Evolutionary conservation across 148 eudicot species (phyloP).

Genomic region (Suaeda aralocaspica): DNA sequence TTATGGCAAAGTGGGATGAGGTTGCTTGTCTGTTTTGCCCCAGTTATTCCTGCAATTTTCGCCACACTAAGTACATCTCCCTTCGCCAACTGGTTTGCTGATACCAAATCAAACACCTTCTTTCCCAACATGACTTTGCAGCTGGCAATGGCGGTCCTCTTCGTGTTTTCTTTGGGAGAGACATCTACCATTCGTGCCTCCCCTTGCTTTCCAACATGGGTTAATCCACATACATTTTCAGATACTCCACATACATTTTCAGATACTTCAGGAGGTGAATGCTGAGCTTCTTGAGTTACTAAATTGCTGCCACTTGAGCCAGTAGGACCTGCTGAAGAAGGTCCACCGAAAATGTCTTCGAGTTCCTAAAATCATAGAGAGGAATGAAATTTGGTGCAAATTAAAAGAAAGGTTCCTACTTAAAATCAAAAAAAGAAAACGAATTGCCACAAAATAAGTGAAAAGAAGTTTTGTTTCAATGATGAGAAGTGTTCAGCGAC

Average conservation of each 20-base stretch:
- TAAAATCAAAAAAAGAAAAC: neutral
- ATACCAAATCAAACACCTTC: conserved; percentile 71
- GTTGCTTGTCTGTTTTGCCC: conserved; percentile 82
- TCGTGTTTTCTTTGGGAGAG: conserved; percentile 61
- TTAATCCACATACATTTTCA: conserved; percentile 30
- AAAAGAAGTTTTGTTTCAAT: neutral
- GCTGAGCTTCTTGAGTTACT: conserved; percentile 32
- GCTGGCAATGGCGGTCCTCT: conserved; percentile 78
- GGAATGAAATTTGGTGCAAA: neutral
- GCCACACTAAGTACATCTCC: conserved; percentile 91
- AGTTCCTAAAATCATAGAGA: conserved; percentile 51
- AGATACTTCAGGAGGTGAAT: conserved; percentile 21
- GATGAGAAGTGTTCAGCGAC: neutral
- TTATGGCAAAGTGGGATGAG: conserved; percentile 93
- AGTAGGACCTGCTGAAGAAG: conserved; percentile 45
- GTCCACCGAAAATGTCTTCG: conserved; percentile 73
- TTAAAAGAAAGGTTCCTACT: neutral
- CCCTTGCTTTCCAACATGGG: conserved; percentile 64
- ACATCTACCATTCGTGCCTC: conserved; percentile 97
- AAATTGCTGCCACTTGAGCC: conserved; percentile 35
- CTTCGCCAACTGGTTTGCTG: conserved; percentile 75
- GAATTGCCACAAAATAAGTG: neutral
- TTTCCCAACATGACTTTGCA: conserved; percentile 77
- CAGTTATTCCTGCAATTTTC: conserved; percentile 74
- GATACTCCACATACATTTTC: conserved; percentile 18